These are phyloP conservation scores for Neurospora cerealis DNA, from an alignment of 495 filamentous ascomycete genomes.

Conservation along the genomic window DNA sequence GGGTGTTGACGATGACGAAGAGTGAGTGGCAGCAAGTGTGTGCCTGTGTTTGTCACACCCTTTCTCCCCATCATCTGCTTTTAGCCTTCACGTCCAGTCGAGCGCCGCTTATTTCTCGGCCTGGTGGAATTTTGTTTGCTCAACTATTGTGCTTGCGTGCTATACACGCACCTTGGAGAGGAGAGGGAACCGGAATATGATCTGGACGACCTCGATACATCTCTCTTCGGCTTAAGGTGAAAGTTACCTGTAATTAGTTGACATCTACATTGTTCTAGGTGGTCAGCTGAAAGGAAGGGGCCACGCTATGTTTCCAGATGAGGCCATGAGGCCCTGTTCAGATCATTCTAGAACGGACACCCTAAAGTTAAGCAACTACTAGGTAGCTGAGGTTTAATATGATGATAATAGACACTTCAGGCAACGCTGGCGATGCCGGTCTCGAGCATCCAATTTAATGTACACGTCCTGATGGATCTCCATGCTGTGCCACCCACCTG, in stretches of 20 bases:
- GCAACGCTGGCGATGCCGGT: not conserved
- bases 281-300: not conserved
- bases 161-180: not conserved
- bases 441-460: not conserved
- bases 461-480: not conserved
- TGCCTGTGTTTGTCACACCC: not conserved
- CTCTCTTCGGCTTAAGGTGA: not conserved
- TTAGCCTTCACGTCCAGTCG: not conserved
- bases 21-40: not conserved
- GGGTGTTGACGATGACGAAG: conserved; percentile 23
- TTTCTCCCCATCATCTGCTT: not conserved
- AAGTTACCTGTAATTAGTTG: not conserved
- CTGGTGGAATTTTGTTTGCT: not conserved
- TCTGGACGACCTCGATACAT: not conserved
- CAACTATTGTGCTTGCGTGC: not conserved
- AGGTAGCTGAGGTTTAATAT: not conserved
- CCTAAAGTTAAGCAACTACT: not conserved
- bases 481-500: not conserved
- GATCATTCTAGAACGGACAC: not conserved
- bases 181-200: not conserved
- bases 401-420: not conserved
- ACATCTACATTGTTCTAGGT: not conserved
- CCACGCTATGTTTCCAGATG: not conserved
- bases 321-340: not conserved
- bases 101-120: too few relatives aligned